Evolutionary conservation across 768 basidiomycete genomes (phyloP), one percentile per base, ranked within the genome.

Genomic region (Leccinum longicurvipes): DNA sequence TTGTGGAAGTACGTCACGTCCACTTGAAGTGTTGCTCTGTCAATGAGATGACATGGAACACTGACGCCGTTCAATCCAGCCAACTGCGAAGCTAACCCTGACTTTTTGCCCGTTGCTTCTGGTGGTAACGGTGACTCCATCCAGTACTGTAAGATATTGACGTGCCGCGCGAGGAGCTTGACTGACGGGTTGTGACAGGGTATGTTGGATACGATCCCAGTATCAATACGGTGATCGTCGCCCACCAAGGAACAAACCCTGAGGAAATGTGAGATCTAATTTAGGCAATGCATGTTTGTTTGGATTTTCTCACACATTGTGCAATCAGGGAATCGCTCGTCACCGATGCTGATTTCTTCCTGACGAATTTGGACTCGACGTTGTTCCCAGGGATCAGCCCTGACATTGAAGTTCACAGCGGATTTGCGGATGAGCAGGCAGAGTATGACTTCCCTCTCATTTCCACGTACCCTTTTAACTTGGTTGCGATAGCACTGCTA

Each of bases 171-270:
- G n/a, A 17, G 15, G 21, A 31, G 3, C 2, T 19, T 31, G 1
- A n/a, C 51, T 55, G 5, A 46, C 4, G 17, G 7, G 10, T n/a
- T 39, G 24, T 44, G 21, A 9, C 46, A 82, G 81, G 80, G 81
- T 82, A 70, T 51, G 82, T 83, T 27, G 81, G 81, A n/a, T 82
- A 72, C 57, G 77, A 77, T 53, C 74, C 79, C 0, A 65, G n/a
- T n/a, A 57, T 1, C 62, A 77, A 63, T 9, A 68, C 65, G 3
- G 74, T 76, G 31, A 71, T 77, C 44, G 73, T 76, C 3, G 54
- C 71, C 2, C 76, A 78, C 44, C 65, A 78, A 29, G 75, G 74
- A 53, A 75, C 69, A 7, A 34, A 72, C 25, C 59, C 67, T 24
- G 21, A 29, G 0, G 55, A 72, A 41, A 60, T 74, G 74, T 76